These are phyloP conservation scores for Epichloe gansuensis DNA, from an alignment of 2,329 filamentous ascomycete species.

Conservation along the genomic window DNA sequence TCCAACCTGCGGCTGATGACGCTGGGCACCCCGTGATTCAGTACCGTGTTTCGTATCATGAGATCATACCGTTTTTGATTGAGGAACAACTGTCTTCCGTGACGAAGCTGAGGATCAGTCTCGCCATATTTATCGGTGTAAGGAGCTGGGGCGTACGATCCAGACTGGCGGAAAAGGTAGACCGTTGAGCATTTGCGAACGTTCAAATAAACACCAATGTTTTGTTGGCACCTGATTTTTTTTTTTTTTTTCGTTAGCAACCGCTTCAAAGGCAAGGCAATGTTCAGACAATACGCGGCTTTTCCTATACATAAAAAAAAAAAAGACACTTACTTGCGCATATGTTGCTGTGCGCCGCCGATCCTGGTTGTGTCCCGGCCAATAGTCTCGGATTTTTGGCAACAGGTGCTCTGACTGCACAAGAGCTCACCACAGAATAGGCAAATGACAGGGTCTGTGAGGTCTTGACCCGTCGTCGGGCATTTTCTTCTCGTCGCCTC, in stretches of 20 bases:
- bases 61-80: slow-evolving; percentile 92
- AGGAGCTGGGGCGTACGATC: slow-evolving; percentile 75
- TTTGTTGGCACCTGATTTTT: slow-evolving; percentile 60
- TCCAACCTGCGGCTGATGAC: slow-evolving; percentile 84
- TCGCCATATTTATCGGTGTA: slow-evolving; percentile 96
- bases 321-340: slow-evolving; percentile 55
- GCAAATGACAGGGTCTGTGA: slow-evolving; percentile 83
- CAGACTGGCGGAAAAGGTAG: slow-evolving; percentile 69
- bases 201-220: slow-evolving; percentile 89
- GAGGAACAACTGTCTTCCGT: slow-evolving; percentile 78
- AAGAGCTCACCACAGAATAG: slow-evolving; percentile 95
- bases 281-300: too few relatives aligned
- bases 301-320: not conserved
- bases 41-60: slow-evolving; percentile 72
- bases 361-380: slow-evolving; percentile 35
- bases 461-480: slow-evolving; percentile 79
- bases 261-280: not conserved
- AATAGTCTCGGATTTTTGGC: slow-evolving; percentile 49
- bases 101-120: slow-evolving; percentile 77
- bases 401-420: slow-evolving; percentile 89
- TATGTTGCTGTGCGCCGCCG: slow-evolving; percentile 84
- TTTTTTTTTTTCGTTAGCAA: not conserved
- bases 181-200: slow-evolving; percentile 91
- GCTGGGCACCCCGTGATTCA: slow-evolving; percentile 76
- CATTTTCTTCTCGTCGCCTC: slow-evolving; percentile 76